phyloP scores from a whole-genome alignment of 2,329 filamentous ascomycete genomes.

The Pestalotiopsis sp. region DNA sequence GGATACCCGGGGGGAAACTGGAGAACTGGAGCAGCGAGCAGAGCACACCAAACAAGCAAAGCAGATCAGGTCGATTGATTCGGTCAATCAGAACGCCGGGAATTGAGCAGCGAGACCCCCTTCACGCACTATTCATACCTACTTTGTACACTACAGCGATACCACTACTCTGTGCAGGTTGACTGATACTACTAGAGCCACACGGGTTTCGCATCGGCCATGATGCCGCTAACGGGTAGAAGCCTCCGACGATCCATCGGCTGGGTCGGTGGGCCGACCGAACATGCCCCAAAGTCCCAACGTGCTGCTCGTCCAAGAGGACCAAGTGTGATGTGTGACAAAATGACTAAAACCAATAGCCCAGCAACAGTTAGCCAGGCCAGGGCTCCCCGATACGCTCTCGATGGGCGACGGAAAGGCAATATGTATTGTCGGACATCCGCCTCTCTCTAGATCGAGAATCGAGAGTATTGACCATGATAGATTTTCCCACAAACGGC shows the following conservation, averaged over 20 bases:
- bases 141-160: not conserved
- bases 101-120: no score
- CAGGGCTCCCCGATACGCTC: not conserved
- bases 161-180: not conserved
- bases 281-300: not conserved
- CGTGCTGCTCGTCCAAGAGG: no score
- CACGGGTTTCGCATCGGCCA: slow-evolving; percentile 1
- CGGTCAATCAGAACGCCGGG: no score
- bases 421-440: slow-evolving; percentile 13
- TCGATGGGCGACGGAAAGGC: not conserved
- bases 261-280: not conserved
- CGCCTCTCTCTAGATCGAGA: not conserved
- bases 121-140: not conserved
- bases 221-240: slow-evolving; percentile 8
- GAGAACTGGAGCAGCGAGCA: no score
- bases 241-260: slow-evolving; percentile 1
- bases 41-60: no score
- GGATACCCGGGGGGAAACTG: no score
- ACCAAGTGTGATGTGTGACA: not conserved
- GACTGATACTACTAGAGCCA: not conserved
- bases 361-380: not conserved
- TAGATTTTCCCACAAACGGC: not conserved
- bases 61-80: no score
- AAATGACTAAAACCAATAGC: slow-evolving; percentile 10
- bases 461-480: not conserved